Conservation (phyloP, 768 basidiomycete genomes). For the Phylloporus arenicola region DNA sequence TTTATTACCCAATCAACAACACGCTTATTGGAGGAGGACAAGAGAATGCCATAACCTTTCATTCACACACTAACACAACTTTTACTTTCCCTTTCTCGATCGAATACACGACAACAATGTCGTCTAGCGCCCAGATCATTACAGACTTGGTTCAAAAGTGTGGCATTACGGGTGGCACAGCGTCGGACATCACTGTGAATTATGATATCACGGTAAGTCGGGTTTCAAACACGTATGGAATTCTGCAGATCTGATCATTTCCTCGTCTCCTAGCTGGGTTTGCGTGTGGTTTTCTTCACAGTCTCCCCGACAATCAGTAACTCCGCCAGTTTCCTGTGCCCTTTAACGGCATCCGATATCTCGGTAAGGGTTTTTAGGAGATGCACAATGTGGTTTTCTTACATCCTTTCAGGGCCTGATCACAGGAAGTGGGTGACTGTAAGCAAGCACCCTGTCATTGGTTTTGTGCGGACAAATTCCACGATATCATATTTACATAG, state of each 20-base stretch:
- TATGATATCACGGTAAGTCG: constrained; percentile 58
- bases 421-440: constrained; percentile 4
- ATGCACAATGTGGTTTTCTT: constrained; percentile 3
- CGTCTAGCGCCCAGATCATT: constrained; percentile 54
- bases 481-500: constrained; percentile 12
- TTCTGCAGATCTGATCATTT: constrained; percentile 7
- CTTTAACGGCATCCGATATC: constrained; percentile 37
- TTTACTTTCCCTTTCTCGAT: constrained; percentile 76
- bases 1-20: constrained; percentile 71
- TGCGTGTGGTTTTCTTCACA: constrained; percentile 59
- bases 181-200: constrained; percentile 48
- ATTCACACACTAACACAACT: constrained; percentile 51
- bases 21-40: constrained; percentile 63
- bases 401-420: constrained; percentile 18
- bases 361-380: constrained; percentile 10
- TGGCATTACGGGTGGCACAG: constrained; percentile 42
- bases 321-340: constrained; percentile 58
- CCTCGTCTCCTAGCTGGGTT: constrained; percentile 42
- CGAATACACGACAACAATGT: constrained; percentile 48
- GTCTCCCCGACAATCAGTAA: constrained; percentile 64
- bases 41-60: constrained; percentile 40
- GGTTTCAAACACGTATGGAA: neutral
- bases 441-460: neutral
- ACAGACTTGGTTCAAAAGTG: constrained; percentile 60
- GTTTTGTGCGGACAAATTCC: constrained; percentile 5